Evolutionary conservation across 179 eudicot species (phyloP), one percentile per base, ranked within the genome.

Genomic region (Beta macrorhiza): DNA sequence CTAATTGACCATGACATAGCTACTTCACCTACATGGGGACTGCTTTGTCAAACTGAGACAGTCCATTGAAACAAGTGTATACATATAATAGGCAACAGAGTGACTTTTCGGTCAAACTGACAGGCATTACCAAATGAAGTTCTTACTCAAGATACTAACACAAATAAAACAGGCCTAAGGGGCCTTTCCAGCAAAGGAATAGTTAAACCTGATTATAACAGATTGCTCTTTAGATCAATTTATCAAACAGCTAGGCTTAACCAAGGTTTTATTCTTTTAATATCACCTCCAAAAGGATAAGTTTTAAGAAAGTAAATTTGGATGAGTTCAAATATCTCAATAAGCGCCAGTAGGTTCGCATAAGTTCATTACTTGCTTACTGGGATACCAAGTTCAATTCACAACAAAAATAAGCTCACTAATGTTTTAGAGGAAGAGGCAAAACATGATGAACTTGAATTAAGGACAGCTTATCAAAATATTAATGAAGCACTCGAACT

Each of bases 1-100:
- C 70, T 72, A 16, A 4, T 74, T 29, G 17, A 61, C 13, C 51
- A 63, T 61, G 57, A 58, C 10, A n/a, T 7, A 52, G 63, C 10
- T 2, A 56, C 53, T 53, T 7, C 7, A 49, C 5, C 47, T 42
- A 58, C 58, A 13, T 11, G 52, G n/a, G 65, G 12, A 53, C 44
- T 58, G 37, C 74, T 79, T 71, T 58, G 29, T 71, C 7, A 53
- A 72, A 16, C 62, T 80, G 22, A 52, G 37, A 74, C n/a, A 29
- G 25, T 29, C 49, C 10, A 53, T 22, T 19, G 49, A 17, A 37
- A 57, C 12, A n/a, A 52, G 11, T 29, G 57, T 55, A 44, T 49
- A 45, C 57, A 22, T 62, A 62, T 62, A 62, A 7, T 11, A 62
- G 10, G 16, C 29, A 62, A 62, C 22, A 22, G 0, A 62, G 42